Base-by-base conservation (phyloP, 2,329 filamentous ascomycete species). In the Botryotinia calthae region DNA sequence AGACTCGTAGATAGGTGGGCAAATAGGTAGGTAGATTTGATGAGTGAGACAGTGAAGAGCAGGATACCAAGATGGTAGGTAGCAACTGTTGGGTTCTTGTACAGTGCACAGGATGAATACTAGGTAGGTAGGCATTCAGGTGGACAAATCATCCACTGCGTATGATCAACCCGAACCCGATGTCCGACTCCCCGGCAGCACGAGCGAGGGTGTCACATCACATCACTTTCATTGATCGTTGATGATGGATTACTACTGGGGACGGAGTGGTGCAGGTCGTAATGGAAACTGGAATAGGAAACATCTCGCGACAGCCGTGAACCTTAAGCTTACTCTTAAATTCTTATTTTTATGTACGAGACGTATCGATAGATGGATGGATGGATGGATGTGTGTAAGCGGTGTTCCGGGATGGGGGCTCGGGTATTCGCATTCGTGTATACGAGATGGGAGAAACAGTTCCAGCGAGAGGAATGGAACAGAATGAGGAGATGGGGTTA, bases 131-230 rank as follows among this genome's bases (percentile, higher is more conserved):
- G 34, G 14, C 12, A 31, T 20, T 42, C 44, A n/a, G 48, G 48
- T 54, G 48, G 48, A 54, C 22, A 10, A 22, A 48, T 66, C 46
- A 66, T 51, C 14, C 25, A 66, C 40, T 34, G 14, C 46, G n/a
- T 6, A 56, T 42, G 56, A 56, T 28, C 25, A 42, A 31, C 20
- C 48, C 48, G 65, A 67, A 42, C 28, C 65, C 65, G 48, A 56
- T 28, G 40, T 42, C 65, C 65, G 48, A 54, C 42, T 67, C 65
- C 48, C 48, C 65, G 65, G 65, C 34, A 14, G 34, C 34, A 67
- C 65, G 10, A 67, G 34, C 34, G 34, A 54, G 25, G 48, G 25
- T 54, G 5, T n/a, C 25, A 16, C 48, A 51, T 40, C 6, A 8
- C 34, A n/a, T n/a, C n/a, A n/a, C n/a, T 28, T 25, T 31, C 18